phyloP scores from a whole-genome alignment of 2,329 filamentous ascomycete species.

The Microcyclosporella mali region DNA sequence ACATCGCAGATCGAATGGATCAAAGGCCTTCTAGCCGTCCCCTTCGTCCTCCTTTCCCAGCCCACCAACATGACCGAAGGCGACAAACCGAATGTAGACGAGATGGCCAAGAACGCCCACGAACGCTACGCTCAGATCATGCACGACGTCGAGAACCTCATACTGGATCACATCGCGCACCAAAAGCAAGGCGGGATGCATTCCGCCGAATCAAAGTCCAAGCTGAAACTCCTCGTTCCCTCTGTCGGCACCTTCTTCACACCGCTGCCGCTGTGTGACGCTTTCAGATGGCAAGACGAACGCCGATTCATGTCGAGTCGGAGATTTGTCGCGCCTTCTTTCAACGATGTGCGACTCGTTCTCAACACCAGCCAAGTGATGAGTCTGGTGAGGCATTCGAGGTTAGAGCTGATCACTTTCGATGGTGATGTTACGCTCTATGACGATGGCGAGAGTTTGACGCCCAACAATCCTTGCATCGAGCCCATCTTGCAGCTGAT shows the following conservation, averaged over 20 bases:
- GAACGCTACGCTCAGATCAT: constrained; percentile 92
- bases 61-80: constrained; percentile 79
- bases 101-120: constrained; percentile 72
- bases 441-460: constrained; percentile 69
- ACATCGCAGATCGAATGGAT: constrained; percentile 59
- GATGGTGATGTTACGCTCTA: constrained; percentile 97
- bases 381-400: constrained; percentile 69
- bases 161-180: constrained; percentile 82
- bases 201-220: constrained; percentile 52
- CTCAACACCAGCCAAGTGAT: constrained; percentile 93
- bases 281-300: constrained; percentile 84
- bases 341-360: constrained; percentile 90
- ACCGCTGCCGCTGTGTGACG: constrained; percentile 73
- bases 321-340: constrained; percentile 89
- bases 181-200: constrained; percentile 49
- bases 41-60: constrained; percentile 93
- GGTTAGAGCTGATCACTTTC: constrained; percentile 83
- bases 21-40: constrained; percentile 81
- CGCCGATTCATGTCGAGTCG: constrained; percentile 82
- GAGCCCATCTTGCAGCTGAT: constrained; percentile 63
- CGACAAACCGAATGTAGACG: constrained; percentile 53
- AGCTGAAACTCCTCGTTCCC: constrained; percentile 86
- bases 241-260: constrained; percentile 93
- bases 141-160: constrained; percentile 83
- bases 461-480: constrained; percentile 71